A percentile compares a stretch with the other conserved stretches of the same genome.
These are phyloP conservation scores for Monosporascus sp. DNA, from an alignment of 2,329 filamentous ascomycete species.

Conservation along the genomic window DNA sequence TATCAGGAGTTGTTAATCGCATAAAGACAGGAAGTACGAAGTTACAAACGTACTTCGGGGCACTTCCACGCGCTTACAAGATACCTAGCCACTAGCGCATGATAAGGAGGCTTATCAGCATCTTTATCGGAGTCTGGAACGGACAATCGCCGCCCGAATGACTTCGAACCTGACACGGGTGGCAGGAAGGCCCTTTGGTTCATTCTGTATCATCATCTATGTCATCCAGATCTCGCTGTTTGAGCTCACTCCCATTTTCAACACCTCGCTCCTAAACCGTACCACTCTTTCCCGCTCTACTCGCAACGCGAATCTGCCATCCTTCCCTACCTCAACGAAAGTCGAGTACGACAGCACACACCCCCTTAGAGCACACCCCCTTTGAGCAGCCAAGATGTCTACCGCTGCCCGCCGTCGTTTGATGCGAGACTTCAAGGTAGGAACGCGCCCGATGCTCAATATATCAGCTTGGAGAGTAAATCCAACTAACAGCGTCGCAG, in stretches of 20 bases:
- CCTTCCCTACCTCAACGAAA: not conserved
- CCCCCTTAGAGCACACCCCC: not conserved
- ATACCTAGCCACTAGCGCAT: too few relatives aligned
- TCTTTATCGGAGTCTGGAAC: not conserved
- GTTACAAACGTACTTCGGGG: too few relatives aligned
- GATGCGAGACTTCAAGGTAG: conserved; percentile 98
- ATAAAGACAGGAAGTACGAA: too few relatives aligned
- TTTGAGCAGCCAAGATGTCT: conserved; percentile 57
- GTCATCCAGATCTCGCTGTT: not conserved
- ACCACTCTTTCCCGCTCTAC: not conserved
- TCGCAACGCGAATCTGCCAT: not conserved
- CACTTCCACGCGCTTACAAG: too few relatives aligned
- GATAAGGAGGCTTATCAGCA: not conserved
- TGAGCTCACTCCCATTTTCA: not conserved
- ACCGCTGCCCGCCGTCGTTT: conserved; percentile 91
- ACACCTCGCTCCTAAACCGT: not conserved
- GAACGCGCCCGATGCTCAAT: conserved; percentile 2
- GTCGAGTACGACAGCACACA: too few relatives aligned
- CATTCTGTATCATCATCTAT: not conserved
- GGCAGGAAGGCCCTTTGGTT: not conserved
- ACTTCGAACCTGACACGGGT: not conserved
- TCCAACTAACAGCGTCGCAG: conserved; percentile 41
- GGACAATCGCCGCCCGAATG: not conserved
- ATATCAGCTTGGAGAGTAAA: conserved; percentile 2
- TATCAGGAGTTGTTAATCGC: too few relatives aligned